These are phyloP conservation scores for Ustilago shanxiensis DNA, from an alignment of 1,284 basidiomycete species.

Conservation along the genomic window DNA sequence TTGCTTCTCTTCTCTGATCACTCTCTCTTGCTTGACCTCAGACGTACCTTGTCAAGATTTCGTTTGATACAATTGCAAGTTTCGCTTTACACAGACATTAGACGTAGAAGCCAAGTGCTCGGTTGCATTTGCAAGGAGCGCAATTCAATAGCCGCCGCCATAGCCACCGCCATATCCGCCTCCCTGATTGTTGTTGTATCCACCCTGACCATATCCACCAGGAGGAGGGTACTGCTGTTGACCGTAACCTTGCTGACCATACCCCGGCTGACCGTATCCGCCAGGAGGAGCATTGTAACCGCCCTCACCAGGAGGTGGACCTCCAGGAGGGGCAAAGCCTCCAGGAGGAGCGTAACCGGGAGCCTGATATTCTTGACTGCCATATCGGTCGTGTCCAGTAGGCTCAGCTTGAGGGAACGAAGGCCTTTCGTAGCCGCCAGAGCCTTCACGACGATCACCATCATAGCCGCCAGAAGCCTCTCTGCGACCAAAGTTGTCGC, in stretches of 20 bases:
- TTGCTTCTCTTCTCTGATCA: too few relatives aligned
- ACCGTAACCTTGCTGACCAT: slow-evolving; percentile 28
- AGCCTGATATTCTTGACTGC: slow-evolving; percentile 13
- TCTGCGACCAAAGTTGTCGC: slow-evolving; percentile 1
- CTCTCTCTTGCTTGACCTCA: too few relatives aligned
- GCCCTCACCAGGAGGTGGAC: slow-evolving; percentile 26
- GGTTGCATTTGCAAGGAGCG: not conserved
- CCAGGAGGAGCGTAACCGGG: slow-evolving; percentile 18
- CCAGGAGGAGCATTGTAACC: slow-evolving; percentile 26
- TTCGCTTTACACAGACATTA: not conserved
- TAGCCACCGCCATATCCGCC: slow-evolving; percentile 44
- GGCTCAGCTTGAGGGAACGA: slow-evolving; percentile 49
- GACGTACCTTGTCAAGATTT: too few relatives aligned
- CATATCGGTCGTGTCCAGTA: slow-evolving; percentile 29
- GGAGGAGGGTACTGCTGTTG: slow-evolving; percentile 28
- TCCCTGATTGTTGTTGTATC: slow-evolving; percentile 16
- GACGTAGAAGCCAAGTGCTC: too few relatives aligned
- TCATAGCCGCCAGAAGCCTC: slow-evolving; percentile 7
- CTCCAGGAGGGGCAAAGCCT: slow-evolving; percentile 24
- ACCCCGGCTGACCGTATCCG: slow-evolving; percentile 13
- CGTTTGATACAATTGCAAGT: not conserved
- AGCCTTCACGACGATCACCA: slow-evolving; percentile 12
- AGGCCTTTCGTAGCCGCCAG: slow-evolving; percentile 11
- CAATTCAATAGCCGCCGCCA: slow-evolving; percentile 25
- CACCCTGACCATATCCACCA: slow-evolving; percentile 23